Evolutionary conservation across 768 basidiomycete genomes (phyloP).

Genomic region (Gymnopilus junonius): DNA sequence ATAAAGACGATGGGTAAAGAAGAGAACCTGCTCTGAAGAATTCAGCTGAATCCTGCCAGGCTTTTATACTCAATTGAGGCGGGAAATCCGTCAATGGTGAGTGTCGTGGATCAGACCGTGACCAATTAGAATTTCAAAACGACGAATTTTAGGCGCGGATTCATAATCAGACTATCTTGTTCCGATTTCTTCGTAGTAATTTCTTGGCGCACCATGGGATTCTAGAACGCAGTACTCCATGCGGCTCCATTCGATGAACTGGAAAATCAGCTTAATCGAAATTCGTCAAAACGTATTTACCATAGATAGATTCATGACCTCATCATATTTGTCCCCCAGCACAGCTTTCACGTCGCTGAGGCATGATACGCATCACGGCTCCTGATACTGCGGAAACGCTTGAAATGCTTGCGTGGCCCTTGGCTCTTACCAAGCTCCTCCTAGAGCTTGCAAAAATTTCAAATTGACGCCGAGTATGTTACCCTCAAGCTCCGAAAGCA

Average conservation of each 20-base stretch:
- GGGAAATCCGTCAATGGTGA: not conserved
- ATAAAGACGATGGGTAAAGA: not conserved
- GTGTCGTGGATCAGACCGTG: not conserved
- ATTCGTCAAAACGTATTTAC: not conserved
- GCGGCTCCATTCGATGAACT: not conserved
- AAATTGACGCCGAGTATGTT: no score
- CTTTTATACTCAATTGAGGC: slow-evolving; percentile 1
- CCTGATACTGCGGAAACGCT: no score
- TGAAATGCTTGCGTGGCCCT: no score
- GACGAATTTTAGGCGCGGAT: no score
- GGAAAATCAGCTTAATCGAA: not conserved
- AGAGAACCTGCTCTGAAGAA: slow-evolving; percentile 12
- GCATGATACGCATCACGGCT: not conserved
- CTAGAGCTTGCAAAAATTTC: no score
- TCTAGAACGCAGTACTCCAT: no score
- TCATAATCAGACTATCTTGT: no score
- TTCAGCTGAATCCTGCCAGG: not conserved
- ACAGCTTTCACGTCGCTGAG: not conserved
- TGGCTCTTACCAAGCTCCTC: no score
- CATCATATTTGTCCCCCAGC: not conserved
- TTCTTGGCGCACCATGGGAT: no score
- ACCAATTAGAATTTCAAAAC: not conserved
- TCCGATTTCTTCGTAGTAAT: no score
- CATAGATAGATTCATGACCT: not conserved
- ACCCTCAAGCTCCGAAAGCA: no score